phyloP scores from a whole-genome alignment of 2,329 filamentous ascomycete genomes.

The Lizonia empirigonia region DNA sequence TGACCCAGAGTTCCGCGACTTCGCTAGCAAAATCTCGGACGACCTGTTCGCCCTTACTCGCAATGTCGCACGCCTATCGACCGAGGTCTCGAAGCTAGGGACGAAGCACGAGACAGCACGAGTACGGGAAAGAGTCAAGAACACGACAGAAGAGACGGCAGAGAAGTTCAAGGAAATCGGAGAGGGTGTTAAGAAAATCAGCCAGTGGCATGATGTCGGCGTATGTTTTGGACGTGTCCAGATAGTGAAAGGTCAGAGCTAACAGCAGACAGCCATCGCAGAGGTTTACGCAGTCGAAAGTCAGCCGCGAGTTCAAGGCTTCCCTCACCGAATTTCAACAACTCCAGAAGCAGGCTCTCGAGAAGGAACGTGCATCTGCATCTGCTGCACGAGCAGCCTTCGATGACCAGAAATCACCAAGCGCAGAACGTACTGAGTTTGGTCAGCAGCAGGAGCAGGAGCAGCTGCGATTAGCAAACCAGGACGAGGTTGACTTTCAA shows the following conservation, averaged over 20 bases:
- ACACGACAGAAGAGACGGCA: conserved; percentile 83
- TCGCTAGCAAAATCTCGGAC: conserved; percentile 82
- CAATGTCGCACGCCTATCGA: conserved; percentile 82
- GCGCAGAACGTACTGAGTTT: conserved; percentile 49
- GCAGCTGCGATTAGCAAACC: conserved; percentile 79
- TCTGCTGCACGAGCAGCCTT: conserved; percentile 81
- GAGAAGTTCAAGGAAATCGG: conserved; percentile 88
- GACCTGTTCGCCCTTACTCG: conserved; percentile 88
- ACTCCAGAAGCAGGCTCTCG: conserved; percentile 86
- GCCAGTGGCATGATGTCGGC: conserved; percentile 72
- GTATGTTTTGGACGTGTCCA: conserved; percentile 58
- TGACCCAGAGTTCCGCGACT: conserved; percentile 86
- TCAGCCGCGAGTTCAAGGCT: conserved; percentile 90
- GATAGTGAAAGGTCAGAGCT: conserved; percentile 18
- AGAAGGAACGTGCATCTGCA: conserved; percentile 88
- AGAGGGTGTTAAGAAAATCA: conserved; percentile 90
- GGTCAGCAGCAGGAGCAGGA: conserved; percentile 67
- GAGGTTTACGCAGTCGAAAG: conserved; percentile 94
- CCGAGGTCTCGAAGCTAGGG: conserved; percentile 83
- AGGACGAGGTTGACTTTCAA: conserved; percentile 97
- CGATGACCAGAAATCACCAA: conserved; percentile 59
- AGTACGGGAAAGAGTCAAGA: conserved; percentile 87
- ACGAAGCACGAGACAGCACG: conserved; percentile 90
- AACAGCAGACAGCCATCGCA: conserved; percentile 73
- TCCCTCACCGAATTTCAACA: conserved; percentile 89